Evolutionary conservation across 257 asterid species (phyloP).

Genomic region (Solanum stenotomum): DNA sequence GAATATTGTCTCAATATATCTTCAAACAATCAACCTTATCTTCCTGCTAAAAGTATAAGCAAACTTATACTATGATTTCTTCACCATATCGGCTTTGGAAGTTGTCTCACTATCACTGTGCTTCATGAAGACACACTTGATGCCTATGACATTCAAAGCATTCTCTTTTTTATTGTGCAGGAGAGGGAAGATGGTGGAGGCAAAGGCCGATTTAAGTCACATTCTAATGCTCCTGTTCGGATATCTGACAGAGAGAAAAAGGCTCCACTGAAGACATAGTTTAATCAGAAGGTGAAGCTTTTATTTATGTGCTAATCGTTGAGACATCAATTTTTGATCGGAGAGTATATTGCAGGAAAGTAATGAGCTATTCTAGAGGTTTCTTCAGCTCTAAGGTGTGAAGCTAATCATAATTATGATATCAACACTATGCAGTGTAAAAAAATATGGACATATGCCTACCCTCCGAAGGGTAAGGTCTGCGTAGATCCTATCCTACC

Average conservation of each 20-base stretch:
- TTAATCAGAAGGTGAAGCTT: neutral
- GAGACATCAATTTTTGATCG: neutral
- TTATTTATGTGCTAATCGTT: neutral
- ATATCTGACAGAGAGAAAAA: constrained; percentile 88
- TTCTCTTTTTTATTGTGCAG: constrained; percentile 21
- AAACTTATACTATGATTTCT: neutral
- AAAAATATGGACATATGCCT: neutral
- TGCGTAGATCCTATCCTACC: neutral
- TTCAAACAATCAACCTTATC: neutral
- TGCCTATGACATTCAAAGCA: neutral
- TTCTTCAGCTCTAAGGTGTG: neutral
- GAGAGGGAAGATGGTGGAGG: constrained; percentile 75
- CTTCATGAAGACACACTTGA: neutral
- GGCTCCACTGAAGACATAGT: constrained; percentile 74
- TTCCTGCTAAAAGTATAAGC: neutral
- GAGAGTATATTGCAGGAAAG: neutral
- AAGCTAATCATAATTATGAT: neutral
- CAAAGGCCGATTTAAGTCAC: constrained; percentile 86
- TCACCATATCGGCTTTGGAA: neutral
- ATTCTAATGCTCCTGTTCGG: constrained; percentile 68
- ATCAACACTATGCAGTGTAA: neutral
- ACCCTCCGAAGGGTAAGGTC: neutral
- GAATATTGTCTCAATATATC: neutral
- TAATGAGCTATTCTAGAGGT: neutral
- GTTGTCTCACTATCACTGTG: neutral